phyloP scores from a whole-genome alignment of 2,329 filamentous ascomycete species.

The Aspergillus sp. region DNA sequence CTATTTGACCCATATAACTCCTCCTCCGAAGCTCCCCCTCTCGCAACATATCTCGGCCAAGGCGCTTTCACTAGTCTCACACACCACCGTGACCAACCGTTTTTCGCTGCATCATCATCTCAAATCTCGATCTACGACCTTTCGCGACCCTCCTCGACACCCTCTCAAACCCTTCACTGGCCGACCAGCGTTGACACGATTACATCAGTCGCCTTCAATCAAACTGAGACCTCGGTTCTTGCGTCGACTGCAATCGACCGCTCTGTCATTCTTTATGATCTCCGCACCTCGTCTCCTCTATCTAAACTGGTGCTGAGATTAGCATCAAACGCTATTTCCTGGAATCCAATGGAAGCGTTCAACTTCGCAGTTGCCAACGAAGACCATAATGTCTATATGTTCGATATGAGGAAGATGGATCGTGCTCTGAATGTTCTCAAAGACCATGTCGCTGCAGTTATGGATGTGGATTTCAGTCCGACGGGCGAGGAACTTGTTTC shows the following conservation, averaged over 20 bases:
- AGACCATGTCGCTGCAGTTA: slow-evolving; percentile 86
- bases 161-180: slow-evolving; percentile 81
- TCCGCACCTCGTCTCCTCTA: slow-evolving; percentile 80
- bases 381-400: slow-evolving; percentile 89
- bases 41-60: slow-evolving; percentile 80
- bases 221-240: slow-evolving; percentile 87
- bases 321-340: slow-evolving; percentile 78
- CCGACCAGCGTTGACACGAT: slow-evolving; percentile 89
- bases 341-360: slow-evolving; percentile 97
- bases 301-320: slow-evolving; percentile 79
- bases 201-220: slow-evolving; percentile 84
- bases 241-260: slow-evolving; percentile 83
- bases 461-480: slow-evolving; percentile 94
- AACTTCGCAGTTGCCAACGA: slow-evolving; percentile 92
- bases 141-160: slow-evolving; percentile 71
- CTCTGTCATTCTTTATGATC: slow-evolving; percentile 85
- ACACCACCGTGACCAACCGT: slow-evolving; percentile 74
- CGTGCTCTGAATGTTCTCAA: slow-evolving; percentile 86
- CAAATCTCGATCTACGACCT: slow-evolving; percentile 87
- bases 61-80: slow-evolving; percentile 81
- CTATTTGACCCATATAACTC: slow-evolving; percentile 87
- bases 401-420: slow-evolving; percentile 90
- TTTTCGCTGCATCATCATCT: slow-evolving; percentile 75
- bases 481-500: slow-evolving; percentile 92
- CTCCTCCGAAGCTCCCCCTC: slow-evolving; percentile 64